A percentile compares a stretch with the other conserved stretches of the same genome.
Conservation (phyloP, 257 asterid genomes). For the Solanum infundibuliforme region DNA sequence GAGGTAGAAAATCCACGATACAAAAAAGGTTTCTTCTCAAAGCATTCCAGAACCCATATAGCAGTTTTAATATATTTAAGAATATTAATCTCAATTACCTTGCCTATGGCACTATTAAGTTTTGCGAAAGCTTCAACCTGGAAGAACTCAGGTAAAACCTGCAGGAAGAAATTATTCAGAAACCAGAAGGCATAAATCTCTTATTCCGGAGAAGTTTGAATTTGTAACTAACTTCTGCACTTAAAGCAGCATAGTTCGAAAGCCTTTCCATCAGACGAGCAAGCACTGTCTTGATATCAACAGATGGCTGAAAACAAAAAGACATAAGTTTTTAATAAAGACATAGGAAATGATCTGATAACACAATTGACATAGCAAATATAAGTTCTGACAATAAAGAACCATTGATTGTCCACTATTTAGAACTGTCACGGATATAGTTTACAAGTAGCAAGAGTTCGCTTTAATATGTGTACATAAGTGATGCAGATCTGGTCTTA, state of each 20-base stretch:
- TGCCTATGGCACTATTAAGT: conserved; percentile 76
- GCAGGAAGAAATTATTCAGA: conserved; percentile 31
- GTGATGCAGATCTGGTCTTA: neutral
- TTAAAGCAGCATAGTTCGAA: conserved; percentile 91
- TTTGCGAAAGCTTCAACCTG: conserved; percentile 98
- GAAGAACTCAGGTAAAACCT: conserved; percentile 94
- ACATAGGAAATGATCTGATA: neutral
- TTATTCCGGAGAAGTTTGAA: neutral
- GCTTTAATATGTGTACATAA: neutral
- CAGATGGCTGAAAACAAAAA: conserved; percentile 60
- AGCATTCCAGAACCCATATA: neutral
- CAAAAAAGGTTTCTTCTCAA: neutral
- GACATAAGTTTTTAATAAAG: neutral
- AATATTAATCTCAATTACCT: conserved; percentile 40
- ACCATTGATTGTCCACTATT: neutral
- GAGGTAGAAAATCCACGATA: neutral
- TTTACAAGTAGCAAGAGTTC: neutral
- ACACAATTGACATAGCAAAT: neutral
- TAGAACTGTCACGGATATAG: neutral
- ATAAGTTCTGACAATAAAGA: neutral
- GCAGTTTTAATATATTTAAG: neutral
- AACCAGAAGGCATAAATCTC: conserved; percentile 5
- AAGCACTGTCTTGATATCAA: conserved; percentile 91
- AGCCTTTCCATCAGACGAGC: conserved; percentile 97
- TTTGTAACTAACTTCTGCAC: conserved; percentile 62